These are phyloP conservation scores for Ophiostoma montium DNA, from an alignment of 2,329 filamentous ascomycete genomes.

Conservation along the genomic window DNA sequence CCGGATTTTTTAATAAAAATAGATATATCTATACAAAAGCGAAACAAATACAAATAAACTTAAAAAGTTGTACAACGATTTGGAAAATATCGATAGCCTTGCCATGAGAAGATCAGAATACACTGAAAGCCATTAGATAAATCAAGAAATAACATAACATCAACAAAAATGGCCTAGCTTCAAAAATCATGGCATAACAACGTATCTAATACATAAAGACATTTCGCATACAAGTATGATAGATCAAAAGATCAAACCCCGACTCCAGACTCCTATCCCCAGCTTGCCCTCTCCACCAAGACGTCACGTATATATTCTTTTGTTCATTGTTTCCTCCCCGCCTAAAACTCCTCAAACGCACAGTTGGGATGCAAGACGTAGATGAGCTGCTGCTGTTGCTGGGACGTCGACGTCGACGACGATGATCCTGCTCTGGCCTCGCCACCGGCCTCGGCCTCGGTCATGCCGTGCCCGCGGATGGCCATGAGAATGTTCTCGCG, in stretches of 20 bases:
- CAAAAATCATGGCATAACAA: too few relatives aligned
- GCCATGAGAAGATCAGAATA: too few relatives aligned
- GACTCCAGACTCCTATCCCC: too few relatives aligned
- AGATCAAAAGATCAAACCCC: too few relatives aligned
- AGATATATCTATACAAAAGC: not conserved
- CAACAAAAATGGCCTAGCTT: too few relatives aligned
- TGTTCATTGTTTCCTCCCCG: not conserved
- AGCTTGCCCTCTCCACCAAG: too few relatives aligned
- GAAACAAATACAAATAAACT: not conserved
- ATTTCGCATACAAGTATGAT: too few relatives aligned
- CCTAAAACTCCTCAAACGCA: constrained; percentile 52
- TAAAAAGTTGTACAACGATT: not conserved
- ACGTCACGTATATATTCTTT: too few relatives aligned
- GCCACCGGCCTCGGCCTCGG: constrained; percentile 28
- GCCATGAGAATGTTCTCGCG: constrained; percentile 88
- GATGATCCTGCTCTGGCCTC: not conserved
- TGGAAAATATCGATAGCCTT: not conserved
- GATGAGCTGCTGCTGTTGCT: constrained; percentile 38
- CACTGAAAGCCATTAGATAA: not conserved
- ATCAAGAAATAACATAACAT: too few relatives aligned
- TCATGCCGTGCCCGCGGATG: constrained; percentile 48
- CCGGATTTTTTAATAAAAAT: not conserved
- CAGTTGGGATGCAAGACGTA: constrained; percentile 95
- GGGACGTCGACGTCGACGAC: constrained; percentile 23
- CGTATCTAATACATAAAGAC: too few relatives aligned